Evolutionary conservation across 495 filamentous ascomycete genomes (phyloP).

Genomic region (Alectoria sarmentosa): DNA sequence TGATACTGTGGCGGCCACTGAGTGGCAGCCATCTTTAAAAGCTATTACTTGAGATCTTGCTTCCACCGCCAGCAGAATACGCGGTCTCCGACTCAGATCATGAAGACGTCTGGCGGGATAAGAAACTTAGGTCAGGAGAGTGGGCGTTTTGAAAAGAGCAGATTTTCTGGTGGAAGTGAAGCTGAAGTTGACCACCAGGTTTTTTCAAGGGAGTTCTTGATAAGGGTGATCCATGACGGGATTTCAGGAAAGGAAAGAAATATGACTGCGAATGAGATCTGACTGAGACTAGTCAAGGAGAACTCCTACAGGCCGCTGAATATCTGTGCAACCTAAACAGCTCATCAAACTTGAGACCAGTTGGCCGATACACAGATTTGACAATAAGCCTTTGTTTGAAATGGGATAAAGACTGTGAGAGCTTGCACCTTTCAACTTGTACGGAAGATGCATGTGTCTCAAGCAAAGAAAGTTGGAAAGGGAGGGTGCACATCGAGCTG

Average conservation of each 20-base stretch:
- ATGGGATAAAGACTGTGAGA: neutral
- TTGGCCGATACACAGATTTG: neutral
- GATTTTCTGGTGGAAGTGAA: neutral
- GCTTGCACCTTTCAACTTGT: neutral
- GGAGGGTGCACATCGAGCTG: neutral
- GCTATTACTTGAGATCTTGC: neutral
- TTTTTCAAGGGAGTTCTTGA: neutral
- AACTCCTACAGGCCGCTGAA: neutral
- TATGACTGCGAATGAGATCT: neutral
- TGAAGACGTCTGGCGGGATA: neutral
- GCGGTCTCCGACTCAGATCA: neutral
- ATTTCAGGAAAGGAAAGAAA: neutral
- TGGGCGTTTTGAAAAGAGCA: neutral
- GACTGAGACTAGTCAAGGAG: neutral
- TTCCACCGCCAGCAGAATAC: neutral
- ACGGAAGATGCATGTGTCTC: neutral
- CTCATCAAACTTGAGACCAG: neutral
- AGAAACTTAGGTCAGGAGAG: neutral
- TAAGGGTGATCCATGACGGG: neutral
- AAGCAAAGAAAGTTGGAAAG: conserved; percentile 6
- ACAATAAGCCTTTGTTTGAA: neutral
- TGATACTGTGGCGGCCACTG: conserved; percentile 19
- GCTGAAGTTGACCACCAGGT: neutral
- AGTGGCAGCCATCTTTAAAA: conserved; percentile 3
- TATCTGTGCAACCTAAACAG: neutral